phyloP scores from a whole-genome alignment of 2,329 filamentous ascomycete species.

The Trichothecium sympodiale region DNA sequence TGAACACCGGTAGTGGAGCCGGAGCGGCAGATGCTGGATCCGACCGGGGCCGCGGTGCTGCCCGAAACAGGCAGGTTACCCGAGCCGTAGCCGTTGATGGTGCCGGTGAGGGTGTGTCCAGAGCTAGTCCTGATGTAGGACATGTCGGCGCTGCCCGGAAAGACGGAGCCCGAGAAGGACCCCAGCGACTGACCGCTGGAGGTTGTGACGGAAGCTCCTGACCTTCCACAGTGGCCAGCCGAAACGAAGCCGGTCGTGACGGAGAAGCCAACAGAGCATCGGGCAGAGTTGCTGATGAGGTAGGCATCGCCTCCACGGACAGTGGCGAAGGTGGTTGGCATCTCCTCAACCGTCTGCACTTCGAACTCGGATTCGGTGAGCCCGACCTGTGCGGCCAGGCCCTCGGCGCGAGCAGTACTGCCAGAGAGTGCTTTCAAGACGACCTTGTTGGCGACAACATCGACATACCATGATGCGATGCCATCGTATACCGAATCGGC shows the following conservation, averaged over 20 bases:
- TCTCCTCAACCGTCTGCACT: conserved; percentile 18
- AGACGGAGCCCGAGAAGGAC: conserved; percentile 24
- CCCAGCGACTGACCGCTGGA: conserved; percentile 18
- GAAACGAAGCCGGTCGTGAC: conserved; percentile 28
- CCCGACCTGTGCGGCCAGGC: conserved; percentile 23
- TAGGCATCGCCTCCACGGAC: conserved; percentile 26
- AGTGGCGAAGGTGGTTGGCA: conserved; percentile 23
- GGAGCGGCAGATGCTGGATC: conserved; percentile 27
- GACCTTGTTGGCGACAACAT: conserved; percentile 27
- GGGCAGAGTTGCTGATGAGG: conserved; percentile 17
- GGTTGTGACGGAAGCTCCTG: conserved; percentile 19
- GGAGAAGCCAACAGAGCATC: conserved; percentile 28
- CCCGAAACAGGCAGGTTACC: conserved; percentile 21
- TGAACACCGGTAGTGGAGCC: conserved; percentile 27
- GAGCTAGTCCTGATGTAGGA: conserved; percentile 21
- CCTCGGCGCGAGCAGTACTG: conserved; percentile 21
- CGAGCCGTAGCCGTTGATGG: conserved; percentile 22
- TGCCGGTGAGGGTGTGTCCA: conserved; percentile 20
- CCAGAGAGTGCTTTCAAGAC: conserved; percentile 23
- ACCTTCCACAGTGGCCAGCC: conserved; percentile 26
- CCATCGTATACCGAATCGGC: conserved; percentile 11
- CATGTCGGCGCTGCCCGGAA: conserved; percentile 28
- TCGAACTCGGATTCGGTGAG: conserved; percentile 24
- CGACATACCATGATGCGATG: conserved; percentile 26
- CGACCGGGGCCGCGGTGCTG: conserved; percentile 23